phyloP scores from a whole-genome alignment of 305 asterid species.

The Withania somnifera region DNA sequence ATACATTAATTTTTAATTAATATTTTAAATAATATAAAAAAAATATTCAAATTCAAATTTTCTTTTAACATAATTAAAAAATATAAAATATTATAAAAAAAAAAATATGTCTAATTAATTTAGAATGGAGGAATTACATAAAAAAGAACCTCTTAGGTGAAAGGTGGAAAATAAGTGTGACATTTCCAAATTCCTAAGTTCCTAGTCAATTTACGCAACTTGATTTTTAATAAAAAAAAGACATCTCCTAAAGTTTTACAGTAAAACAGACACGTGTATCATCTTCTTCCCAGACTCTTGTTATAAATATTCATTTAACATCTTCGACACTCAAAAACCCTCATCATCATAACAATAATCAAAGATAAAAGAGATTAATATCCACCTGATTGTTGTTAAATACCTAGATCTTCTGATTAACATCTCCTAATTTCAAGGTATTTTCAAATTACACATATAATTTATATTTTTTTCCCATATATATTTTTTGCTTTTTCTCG shows the following conservation, averaged over 20 bases:
- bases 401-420: not conserved
- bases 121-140: too few relatives aligned
- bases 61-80: too few relatives aligned
- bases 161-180: not conserved
- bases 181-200: not conserved
- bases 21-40: too few relatives aligned
- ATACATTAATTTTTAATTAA: too few relatives aligned
- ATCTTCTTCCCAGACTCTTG: constrained; percentile 1
- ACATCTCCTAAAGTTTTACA: not conserved
- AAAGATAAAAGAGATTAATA: not conserved
- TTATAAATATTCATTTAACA: constrained; percentile 16
- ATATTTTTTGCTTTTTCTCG: not conserved
- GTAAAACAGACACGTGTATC: constrained; percentile 36
- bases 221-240: not conserved
- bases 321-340: constrained; percentile 22
- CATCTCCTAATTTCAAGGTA: not conserved
- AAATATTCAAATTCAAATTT: too few relatives aligned
- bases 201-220: not conserved
- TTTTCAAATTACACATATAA: not conserved
- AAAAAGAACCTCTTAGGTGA: too few relatives aligned
- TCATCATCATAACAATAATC: constrained; percentile 7
- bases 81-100: too few relatives aligned
- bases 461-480: too few relatives aligned
- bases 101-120: too few relatives aligned
- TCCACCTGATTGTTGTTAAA: not conserved